Base-by-base conservation (phyloP, 805 yeast species). In the Metschnikowia bowlesiae region DNA sequence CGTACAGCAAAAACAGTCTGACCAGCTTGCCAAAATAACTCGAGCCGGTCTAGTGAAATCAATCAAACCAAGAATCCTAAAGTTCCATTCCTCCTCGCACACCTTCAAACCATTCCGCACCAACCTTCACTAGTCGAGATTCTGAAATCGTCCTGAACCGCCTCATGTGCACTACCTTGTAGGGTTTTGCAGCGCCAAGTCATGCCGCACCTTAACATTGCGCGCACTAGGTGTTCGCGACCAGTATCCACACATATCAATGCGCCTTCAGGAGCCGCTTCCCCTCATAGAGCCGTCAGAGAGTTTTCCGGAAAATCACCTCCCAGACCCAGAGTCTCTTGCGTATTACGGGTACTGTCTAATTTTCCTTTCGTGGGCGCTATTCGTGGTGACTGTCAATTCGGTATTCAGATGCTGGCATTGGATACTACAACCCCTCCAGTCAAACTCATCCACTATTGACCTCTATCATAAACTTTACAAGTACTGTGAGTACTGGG, bases 391-490 rank as follows among this genome's bases (percentile, higher is more conserved):
- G 3, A 60, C 76, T 4, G 48, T 69, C 26, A 70, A 69, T 53
- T 53, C 73, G 14, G 51, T 73, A n/a, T 70, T 73, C 53, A 50
- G 56, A 49, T 34, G 68, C 40, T 73, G 78, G 78, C 53, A 48
- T 31, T 67, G 53, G 54, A 58, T 71, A 11, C 64, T 73, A 6
- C 45, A 50, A 29, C 76, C 76, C 6, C 53, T 71, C 37, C 31
- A 34, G 36, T 11, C 37, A 11, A 29, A 44, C 11, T 38, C 37
- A 8, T 44, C 62, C 10, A 53, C 62, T 3, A 13, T 41, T 6
- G 49, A 46, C 5, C 32, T 53, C 4, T 58, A 68, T 44, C 30
- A 28, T 0, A 41, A 34, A 4, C 44, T 65, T n/a, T 41, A 26
- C 1, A 16, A 6, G 10, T 47, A 55, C 18, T 65, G 63, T 40